Conservation (phyloP, 2,329 filamentous ascomycete genomes). For the Fusarium sp. region DNA sequence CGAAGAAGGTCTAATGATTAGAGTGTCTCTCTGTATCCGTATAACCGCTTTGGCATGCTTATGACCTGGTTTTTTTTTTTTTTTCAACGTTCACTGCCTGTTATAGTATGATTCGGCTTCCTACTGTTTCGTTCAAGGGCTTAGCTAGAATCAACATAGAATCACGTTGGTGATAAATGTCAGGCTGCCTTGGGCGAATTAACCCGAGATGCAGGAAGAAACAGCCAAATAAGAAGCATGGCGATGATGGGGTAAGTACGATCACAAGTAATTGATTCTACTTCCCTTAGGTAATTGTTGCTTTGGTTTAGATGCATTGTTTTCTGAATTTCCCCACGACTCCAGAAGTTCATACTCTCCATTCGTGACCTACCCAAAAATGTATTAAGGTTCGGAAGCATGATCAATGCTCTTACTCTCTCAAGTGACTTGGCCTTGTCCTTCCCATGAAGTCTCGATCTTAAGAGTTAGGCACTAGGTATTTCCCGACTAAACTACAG, state of each 20-base stretch:
- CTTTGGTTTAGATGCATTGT: no score
- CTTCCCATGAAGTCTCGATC: neutral
- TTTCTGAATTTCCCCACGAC: no score
- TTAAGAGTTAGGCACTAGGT: neutral
- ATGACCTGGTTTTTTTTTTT: neutral
- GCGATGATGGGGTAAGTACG: no score
- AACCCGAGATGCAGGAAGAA: neutral
- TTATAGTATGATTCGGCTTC: neutral
- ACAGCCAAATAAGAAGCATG: no score
- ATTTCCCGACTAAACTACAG: neutral
- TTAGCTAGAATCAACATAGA: neutral
- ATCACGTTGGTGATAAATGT: neutral
- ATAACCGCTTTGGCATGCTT: neutral
- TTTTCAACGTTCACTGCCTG: neutral
- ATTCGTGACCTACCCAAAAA: neutral
- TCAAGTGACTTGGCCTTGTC: neutral
- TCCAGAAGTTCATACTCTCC: neutral
- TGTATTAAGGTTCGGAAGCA: neutral
- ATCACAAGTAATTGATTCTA: no score
- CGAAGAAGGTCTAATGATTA: neutral
- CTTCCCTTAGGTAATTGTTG: no score
- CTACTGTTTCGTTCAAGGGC: neutral
- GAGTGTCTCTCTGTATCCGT: neutral
- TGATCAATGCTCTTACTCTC: neutral
- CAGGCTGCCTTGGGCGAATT: neutral